phyloP scores from a whole-genome alignment of 805 yeast genomes.

The Tetrapisispora phaffii region DNA sequence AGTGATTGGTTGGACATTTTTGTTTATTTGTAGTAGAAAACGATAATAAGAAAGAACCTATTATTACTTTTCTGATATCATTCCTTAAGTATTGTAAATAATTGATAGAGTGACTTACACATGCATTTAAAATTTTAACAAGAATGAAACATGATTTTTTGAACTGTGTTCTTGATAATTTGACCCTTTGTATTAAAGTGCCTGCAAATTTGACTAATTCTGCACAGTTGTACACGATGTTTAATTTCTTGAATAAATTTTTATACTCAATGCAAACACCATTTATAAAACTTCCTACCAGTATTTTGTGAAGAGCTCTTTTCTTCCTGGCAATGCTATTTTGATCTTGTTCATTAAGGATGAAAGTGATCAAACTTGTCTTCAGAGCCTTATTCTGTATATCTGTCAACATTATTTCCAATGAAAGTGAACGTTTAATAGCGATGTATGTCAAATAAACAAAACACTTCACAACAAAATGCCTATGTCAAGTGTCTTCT shows the following conservation, averaged over 20 bases:
- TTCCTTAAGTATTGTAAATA: conserved; percentile 15
- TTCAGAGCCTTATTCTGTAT: neutral
- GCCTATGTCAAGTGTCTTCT: no score
- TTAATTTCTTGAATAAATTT: conserved; percentile 3
- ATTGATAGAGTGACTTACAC: conserved; percentile 10
- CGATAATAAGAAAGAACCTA: conserved; percentile 16
- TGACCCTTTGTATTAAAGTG: conserved; percentile 13
- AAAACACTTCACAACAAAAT: neutral
- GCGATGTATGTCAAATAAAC: neutral
- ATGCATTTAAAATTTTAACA: conserved; percentile 16
- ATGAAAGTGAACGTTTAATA: no score
- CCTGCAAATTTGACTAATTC: conserved; percentile 7
- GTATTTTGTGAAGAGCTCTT: conserved; percentile 10
- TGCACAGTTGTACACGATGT: neutral
- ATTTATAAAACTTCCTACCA: conserved; percentile 12
- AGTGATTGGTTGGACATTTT: neutral
- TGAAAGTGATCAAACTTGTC: conserved; percentile 1
- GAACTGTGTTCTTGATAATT: conserved; percentile 14
- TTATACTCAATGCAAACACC: conserved; percentile 9
- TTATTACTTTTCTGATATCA: conserved; percentile 15
- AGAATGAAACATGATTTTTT: conserved; percentile 20
- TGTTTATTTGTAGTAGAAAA: conserved; percentile 6
- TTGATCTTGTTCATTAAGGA: neutral
- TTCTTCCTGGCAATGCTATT: neutral
- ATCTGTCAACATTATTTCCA: conserved; percentile 1